Evolutionary conservation across 2,329 filamentous ascomycete species (phyloP).

Genomic region (Colletotrichum echinochloae): DNA sequence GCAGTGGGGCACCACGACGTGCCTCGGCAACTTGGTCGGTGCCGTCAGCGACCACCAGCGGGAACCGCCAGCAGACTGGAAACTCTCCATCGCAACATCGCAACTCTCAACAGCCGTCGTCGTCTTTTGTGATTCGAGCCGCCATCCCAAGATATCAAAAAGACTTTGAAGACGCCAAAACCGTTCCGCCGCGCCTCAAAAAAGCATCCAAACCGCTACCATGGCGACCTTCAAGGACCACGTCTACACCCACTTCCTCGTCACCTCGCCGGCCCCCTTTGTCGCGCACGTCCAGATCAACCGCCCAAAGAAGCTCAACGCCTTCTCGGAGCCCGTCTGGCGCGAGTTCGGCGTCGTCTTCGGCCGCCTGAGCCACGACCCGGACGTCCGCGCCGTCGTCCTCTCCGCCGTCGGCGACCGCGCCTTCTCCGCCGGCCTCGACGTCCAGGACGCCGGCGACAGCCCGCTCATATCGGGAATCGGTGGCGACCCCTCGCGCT

Average conservation of each 20-base stretch:
- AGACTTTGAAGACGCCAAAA: background rate
- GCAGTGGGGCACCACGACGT: slow-evolving; percentile 32
- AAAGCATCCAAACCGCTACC: slow-evolving; percentile 6
- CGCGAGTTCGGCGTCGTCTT: slow-evolving; percentile 82
- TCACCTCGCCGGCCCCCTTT: slow-evolving; percentile 77
- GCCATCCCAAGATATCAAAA: background rate
- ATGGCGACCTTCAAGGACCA: slow-evolving; percentile 48
- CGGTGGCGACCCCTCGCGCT: slow-evolving; percentile 71
- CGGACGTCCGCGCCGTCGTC: slow-evolving; percentile 80
- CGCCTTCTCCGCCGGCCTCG: slow-evolving; percentile 88
- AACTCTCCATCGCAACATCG: slow-evolving; percentile 20
- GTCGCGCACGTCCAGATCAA: slow-evolving; percentile 95
- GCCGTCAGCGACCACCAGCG: background rate
- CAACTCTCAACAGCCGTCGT: slow-evolving; percentile 31
- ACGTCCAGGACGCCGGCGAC: slow-evolving; percentile 76
- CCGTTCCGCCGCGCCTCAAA: background rate
- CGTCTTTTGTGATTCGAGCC: slow-evolving; percentile 11
- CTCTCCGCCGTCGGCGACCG: slow-evolving; percentile 84
- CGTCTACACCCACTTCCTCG: slow-evolving; percentile 75
- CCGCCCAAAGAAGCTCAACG: slow-evolving; percentile 86
- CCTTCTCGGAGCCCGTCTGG: slow-evolving; percentile 90
- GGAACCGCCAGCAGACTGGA: background rate
- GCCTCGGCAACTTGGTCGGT: slow-evolving; percentile 38
- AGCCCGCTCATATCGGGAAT: slow-evolving; percentile 54
- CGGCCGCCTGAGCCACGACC: slow-evolving; percentile 75